Evolutionary conservation across 495 filamentous ascomycete species (phyloP).

Genomic region (Articulospora tetracladia): DNA sequence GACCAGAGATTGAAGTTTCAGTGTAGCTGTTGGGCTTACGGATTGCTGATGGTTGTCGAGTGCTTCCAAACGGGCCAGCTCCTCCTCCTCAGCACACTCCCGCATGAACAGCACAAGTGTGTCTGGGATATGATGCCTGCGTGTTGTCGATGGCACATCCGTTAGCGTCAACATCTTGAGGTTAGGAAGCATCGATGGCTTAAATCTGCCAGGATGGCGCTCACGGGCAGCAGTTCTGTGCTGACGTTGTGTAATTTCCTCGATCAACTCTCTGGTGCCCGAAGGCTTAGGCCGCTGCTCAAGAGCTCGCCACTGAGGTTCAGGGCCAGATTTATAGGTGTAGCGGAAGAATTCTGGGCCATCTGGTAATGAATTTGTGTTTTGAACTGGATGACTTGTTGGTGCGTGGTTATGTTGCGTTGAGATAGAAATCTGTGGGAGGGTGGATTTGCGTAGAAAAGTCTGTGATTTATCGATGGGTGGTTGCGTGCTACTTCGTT

Average conservation of each 20-base stretch:
- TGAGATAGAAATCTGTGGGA: constrained; percentile 1
- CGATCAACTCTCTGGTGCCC: constrained; percentile 7
- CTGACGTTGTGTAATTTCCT: constrained; percentile 20
- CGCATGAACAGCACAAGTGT: constrained; percentile 54
- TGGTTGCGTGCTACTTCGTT: neutral
- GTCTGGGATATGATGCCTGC: constrained; percentile 35
- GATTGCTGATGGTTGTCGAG: constrained; percentile 32
- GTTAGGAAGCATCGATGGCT: constrained; percentile 54
- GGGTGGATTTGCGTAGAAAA: neutral
- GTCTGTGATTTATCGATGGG: neutral
- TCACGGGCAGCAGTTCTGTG: constrained; percentile 32
- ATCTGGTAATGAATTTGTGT: neutral
- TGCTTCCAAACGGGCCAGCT: constrained; percentile 51
- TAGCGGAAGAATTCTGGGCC: constrained; percentile 9
- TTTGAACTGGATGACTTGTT: neutral
- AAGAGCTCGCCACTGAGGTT: constrained; percentile 1
- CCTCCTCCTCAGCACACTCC: constrained; percentile 55
- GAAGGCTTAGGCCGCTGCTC: neutral
- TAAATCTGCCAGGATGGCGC: constrained; percentile 36
- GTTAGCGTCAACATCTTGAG: constrained; percentile 55
- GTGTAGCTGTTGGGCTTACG: constrained; percentile 21
- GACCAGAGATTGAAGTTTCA: constrained; percentile 48
- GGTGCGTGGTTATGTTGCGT: neutral
- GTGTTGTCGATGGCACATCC: constrained; percentile 52
- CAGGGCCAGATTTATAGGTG: constrained; percentile 2